Conservation (phyloP, 148 eudicot species). For the Camellia lanceoleosa region DNA sequence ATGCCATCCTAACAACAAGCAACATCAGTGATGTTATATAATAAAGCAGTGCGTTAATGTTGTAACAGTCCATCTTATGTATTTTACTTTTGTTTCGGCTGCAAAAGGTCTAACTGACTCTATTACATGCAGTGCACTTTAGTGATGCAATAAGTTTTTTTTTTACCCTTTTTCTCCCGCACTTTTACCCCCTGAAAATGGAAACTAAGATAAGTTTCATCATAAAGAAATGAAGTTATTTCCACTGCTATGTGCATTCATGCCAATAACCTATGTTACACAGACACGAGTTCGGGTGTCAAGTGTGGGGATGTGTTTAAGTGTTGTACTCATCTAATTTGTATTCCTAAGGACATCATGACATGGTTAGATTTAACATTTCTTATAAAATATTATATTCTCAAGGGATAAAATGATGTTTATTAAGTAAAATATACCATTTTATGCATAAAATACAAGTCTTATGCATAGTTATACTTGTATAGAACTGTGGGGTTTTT, state of each 20-base stretch:
- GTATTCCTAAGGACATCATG: too few species aligned
- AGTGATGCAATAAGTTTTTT: not conserved
- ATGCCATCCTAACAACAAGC: conserved; percentile 10
- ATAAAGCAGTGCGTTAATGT: not conserved
- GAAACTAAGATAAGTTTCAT: not conserved
- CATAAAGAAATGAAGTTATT: not conserved
- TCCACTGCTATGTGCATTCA: not conserved
- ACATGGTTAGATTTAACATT: too few species aligned
- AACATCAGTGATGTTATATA: not conserved
- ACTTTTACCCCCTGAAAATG: not conserved
- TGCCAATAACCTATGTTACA: not conserved
- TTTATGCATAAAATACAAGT: too few species aligned
- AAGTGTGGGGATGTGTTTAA: too few species aligned
- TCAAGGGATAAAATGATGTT: too few species aligned
- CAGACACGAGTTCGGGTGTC: too few species aligned
- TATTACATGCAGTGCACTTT: not conserved
- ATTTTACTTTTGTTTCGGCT: not conserved
- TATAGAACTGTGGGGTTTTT: too few species aligned
- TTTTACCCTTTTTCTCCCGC: not conserved
- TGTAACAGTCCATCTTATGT: not conserved
- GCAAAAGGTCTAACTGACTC: not conserved
- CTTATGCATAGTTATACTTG: too few species aligned
- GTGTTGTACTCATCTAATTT: too few species aligned
- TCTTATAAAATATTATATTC: too few species aligned
- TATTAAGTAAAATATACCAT: too few species aligned